Percentiles rank a stretch among this genome's conserved stretches.
Evolutionary conservation across 371 early-diverging fungal genomes (phyloP).

Genomic region (Coemansia sp.): DNA sequence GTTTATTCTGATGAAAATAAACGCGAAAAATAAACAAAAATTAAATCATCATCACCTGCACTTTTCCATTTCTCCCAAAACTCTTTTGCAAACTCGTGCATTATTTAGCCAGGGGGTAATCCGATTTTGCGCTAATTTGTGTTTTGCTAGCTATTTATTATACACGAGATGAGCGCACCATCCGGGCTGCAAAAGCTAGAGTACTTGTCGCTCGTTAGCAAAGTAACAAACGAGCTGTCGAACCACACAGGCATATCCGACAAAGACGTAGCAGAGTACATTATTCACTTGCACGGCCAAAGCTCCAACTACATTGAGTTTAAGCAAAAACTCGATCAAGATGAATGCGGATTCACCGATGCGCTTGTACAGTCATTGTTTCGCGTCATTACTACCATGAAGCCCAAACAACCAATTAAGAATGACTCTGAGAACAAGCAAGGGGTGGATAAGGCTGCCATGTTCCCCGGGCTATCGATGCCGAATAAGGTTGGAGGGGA

Average conservation of each 20-base stretch:
- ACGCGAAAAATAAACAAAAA: background rate
- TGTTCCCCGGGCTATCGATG: slow-evolving; percentile 86
- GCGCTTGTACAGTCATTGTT: slow-evolving; percentile 82
- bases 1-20: background rate
- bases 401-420: slow-evolving; percentile 60
- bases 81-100: background rate
- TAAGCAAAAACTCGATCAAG: slow-evolving; percentile 66
- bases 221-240: slow-evolving; percentile 82
- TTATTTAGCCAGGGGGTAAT: background rate
- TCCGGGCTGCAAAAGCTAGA: slow-evolving; percentile 71
- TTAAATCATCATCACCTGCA: background rate
- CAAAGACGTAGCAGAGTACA: slow-evolving; percentile 79
- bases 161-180: slow-evolving; percentile 12
- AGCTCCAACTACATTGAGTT: slow-evolving; percentile 67
- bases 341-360: slow-evolving; percentile 82
- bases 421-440: no score
- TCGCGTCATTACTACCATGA: slow-evolving; percentile 84
- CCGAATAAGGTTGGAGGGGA: slow-evolving; percentile 51
- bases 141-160: background rate
- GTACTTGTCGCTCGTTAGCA: slow-evolving; percentile 85
- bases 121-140: background rate
- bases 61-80: background rate
- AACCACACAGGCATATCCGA: slow-evolving; percentile 94
- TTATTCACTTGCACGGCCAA: slow-evolving; percentile 72
- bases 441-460: slow-evolving; percentile 44